Evolutionary conservation across 2,329 filamentous ascomycete species (phyloP), one percentile per base, ranked within the genome.

Genomic region (Gaeumannomyces tritici): DNA sequence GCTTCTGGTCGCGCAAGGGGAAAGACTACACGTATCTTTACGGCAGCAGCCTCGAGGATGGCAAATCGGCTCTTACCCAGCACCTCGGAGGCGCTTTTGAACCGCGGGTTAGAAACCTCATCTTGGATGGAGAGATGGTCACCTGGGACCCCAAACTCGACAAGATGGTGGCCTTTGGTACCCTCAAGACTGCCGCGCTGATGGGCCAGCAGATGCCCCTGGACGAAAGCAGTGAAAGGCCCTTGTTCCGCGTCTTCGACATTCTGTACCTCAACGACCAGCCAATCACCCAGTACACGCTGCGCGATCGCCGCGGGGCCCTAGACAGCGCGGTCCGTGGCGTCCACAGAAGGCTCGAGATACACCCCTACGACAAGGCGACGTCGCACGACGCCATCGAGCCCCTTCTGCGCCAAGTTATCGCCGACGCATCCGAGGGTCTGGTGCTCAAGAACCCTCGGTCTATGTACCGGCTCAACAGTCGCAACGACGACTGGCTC

Each of bases 21-120:
- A 98, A 97, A 71, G 90, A 98, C 59, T 99, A 99, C 69, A 95
- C 93, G 0, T 95, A 96, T 69, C 82, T 99, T 0, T 99, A 99
- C 70, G 95, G 95, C 8, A 81, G 85, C 63, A 83, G 89, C 0
- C 82, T 96, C 21, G 76, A 87, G 58, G 91, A 96, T 66, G 83
- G 88, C 7, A 86, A 87, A 55, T 88, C 89, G 9, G 87, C 92
- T 8, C 73, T 98, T 61, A 96, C 93, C 0, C 83, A 91, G 42
- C 88, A 96, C 71, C 78, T 98, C 26, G 85, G 85, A 61, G 80
- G 85, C 55, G 91, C 91, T 0, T 98, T 99, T 72, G 80, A 86
- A 2, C 77, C 85, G 0, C 87, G 88, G 1, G 91, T 98, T 0
- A 82, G 88, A 21, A 97, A 90, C 70, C 82, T 96, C 66, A 96